A percentile compares a stretch with the other conserved stretches of the same genome.
These are phyloP conservation scores for Scytalidium lignicola DNA, from an alignment of 2,329 filamentous ascomycete species.

Conservation along the genomic window DNA sequence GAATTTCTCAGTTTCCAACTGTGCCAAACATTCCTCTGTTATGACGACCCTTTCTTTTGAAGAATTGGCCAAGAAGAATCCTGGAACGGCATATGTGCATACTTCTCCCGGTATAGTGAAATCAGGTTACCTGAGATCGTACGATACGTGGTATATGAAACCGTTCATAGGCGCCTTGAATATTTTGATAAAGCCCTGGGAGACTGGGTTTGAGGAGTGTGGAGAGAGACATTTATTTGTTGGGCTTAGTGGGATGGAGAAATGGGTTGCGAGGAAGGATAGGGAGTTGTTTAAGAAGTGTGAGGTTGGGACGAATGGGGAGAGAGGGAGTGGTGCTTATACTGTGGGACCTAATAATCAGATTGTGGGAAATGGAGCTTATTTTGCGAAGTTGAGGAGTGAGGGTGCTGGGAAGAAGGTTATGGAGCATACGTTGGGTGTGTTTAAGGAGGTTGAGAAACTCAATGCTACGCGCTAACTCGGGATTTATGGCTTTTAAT, in stretches of 20 bases:
- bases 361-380: slow-evolving; percentile 10
- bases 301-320: slow-evolving; percentile 9
- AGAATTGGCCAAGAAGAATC: slow-evolving; percentile 40
- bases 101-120: slow-evolving; percentile 42
- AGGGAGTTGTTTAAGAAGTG: background rate
- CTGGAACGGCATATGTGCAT: slow-evolving; percentile 44
- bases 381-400: slow-evolving; percentile 11
- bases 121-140: slow-evolving; percentile 34
- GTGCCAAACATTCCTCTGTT: slow-evolving; percentile 19
- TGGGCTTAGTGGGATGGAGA: slow-evolving; percentile 20
- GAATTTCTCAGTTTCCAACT: slow-evolving; percentile 12
- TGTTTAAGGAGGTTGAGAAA: slow-evolving; percentile 20
- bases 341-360: slow-evolving; percentile 20
- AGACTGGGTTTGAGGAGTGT: slow-evolving; percentile 17
- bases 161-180: slow-evolving; percentile 11
- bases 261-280: slow-evolving; percentile 4
- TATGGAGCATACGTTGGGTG: slow-evolving; percentile 22
- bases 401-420: slow-evolving; percentile 16
- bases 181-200: slow-evolving; percentile 11
- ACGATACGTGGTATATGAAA: slow-evolving; percentile 4
- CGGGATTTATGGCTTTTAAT: too few relatives aligned
- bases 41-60: slow-evolving; percentile 45
- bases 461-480: slow-evolving; percentile 9
- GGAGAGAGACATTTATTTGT: slow-evolving; percentile 22
- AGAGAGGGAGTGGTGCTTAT: slow-evolving; percentile 18